Percentiles rank a stretch among this genome's conserved stretches.
These are phyloP conservation scores for Delonix regia DNA, from an alignment of 306 rosid species.

Conservation along the genomic window DNA sequence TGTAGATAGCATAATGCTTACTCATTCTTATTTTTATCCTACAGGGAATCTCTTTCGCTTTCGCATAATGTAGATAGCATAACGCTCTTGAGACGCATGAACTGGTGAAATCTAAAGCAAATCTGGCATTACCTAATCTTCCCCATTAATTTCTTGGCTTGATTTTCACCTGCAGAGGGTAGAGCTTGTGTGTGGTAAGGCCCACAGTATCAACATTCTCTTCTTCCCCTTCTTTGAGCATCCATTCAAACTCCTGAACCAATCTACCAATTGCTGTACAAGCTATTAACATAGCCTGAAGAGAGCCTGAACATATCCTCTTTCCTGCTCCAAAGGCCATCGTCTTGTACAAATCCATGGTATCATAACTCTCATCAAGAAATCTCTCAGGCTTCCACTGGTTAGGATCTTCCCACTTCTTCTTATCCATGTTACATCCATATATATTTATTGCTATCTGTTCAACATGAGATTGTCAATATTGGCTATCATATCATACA, in stretches of 20 bases:
- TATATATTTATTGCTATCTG: conserved; percentile 90
- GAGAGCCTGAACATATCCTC: conserved; percentile 89
- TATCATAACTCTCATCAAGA: conserved; percentile 65
- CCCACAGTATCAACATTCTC: conserved; percentile 79
- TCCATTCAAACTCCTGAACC: conserved; percentile 83
- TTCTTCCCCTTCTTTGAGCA: conserved; percentile 66
- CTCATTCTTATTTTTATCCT: neutral
- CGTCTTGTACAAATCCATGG: conserved; percentile 73
- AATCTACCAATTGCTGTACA: conserved; percentile 70
- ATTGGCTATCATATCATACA: neutral
- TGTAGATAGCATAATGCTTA: neutral
- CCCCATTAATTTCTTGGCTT: conserved; percentile 51
- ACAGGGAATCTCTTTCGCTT: neutral
- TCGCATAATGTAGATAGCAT: too few species aligned
- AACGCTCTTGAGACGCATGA: neutral
- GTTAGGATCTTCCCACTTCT: conserved; percentile 71
- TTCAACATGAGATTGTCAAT: conserved; percentile 18
- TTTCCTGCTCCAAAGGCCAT: conserved; percentile 98
- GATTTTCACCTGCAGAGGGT: conserved; percentile 63
- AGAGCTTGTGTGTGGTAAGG: conserved; percentile 78
- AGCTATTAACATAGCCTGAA: conserved; percentile 72
- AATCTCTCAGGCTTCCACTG: conserved; percentile 92
- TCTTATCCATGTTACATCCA: conserved; percentile 86
- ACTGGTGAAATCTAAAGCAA: neutral
- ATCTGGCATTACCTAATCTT: neutral